A percentile compares a stretch with the other conserved stretches of the same genome.
phyloP scores from a whole-genome alignment of 2,329 filamentous ascomycete species.

The Colletotrichum sansevieriae region DNA sequence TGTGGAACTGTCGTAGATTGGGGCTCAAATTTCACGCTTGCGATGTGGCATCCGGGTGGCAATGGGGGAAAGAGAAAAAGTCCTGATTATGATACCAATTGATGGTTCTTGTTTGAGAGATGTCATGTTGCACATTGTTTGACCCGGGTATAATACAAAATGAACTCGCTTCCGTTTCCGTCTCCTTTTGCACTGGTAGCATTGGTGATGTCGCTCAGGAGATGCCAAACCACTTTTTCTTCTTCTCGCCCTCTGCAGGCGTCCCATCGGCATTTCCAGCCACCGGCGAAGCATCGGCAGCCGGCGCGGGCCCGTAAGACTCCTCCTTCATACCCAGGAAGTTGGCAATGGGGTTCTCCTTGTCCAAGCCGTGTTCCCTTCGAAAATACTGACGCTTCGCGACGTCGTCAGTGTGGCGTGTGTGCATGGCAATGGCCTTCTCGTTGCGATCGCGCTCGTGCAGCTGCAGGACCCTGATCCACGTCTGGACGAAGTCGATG shows the following conservation, averaged over 20 bases:
- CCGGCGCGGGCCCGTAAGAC: conserved; percentile 51
- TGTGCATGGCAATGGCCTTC: conserved; percentile 78
- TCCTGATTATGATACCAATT: conserved; percentile 34
- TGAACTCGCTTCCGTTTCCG: neutral
- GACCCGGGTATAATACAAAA: conserved; percentile 37
- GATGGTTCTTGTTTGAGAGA: conserved; percentile 24
- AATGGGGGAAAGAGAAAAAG: conserved; percentile 23
- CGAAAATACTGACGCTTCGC: conserved; percentile 88
- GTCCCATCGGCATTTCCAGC: conserved; percentile 12
- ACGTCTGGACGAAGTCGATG: conserved; percentile 72
- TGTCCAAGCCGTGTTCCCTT: conserved; percentile 85
- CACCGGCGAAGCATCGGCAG: conserved; percentile 44
- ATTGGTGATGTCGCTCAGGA: conserved; percentile 64
- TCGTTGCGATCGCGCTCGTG: conserved; percentile 79
- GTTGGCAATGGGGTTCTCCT: conserved; percentile 66
- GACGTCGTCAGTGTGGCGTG: conserved; percentile 84
- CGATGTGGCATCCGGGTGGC: conserved; percentile 7
- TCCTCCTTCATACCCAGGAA: conserved; percentile 55
- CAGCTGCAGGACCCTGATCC: conserved; percentile 80
- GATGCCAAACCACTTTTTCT: conserved; percentile 88
- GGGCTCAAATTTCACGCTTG: conserved; percentile 15
- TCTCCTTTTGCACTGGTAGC: neutral
- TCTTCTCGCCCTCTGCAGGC: conserved; percentile 43
- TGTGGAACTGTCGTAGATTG: conserved; percentile 73
- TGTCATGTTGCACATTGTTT: conserved; percentile 38